phyloP scores from a whole-genome alignment of 257 asterid species.

The Handroanthus guayacan region DNA sequence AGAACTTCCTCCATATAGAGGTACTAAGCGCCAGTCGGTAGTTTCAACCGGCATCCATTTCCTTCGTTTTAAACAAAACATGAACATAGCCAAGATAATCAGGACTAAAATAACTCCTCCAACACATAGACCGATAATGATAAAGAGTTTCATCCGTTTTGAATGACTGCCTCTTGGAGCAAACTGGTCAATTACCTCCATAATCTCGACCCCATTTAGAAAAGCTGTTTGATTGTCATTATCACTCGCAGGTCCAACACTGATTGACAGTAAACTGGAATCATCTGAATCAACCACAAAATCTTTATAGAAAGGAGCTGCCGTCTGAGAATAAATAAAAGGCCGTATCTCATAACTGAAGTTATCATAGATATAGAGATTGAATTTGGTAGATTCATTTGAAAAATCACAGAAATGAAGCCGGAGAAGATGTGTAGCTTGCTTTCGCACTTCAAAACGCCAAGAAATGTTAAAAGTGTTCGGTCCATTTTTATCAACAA shows the following conservation, averaged over 20 bases:
- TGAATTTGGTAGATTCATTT: background rate
- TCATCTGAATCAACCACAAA: slow-evolving; percentile 48
- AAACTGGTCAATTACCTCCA: slow-evolving; percentile 39
- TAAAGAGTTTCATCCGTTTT: background rate
- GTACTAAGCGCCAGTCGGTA: slow-evolving; percentile 14
- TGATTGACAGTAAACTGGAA: slow-evolving; percentile 45
- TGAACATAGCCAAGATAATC: slow-evolving; percentile 14
- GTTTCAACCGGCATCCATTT: slow-evolving; percentile 29
- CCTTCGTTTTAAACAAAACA: slow-evolving; percentile 28
- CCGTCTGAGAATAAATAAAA: background rate
- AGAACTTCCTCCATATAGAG: slow-evolving; percentile 23
- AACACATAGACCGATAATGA: slow-evolving; percentile 27
- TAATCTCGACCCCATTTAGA: slow-evolving; percentile 5
- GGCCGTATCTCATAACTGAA: slow-evolving; percentile 29
- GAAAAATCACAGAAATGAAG: slow-evolving; percentile 48
- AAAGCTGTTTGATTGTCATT: background rate
- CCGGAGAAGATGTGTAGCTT: slow-evolving; percentile 36
- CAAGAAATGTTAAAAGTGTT: slow-evolving; percentile 33
- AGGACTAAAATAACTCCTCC: slow-evolving; percentile 40
- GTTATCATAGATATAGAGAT: slow-evolving; percentile 34
- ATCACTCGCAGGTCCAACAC: slow-evolving; percentile 35
- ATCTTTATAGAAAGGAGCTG: slow-evolving; percentile 48
- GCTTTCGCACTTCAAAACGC: slow-evolving; percentile 37
- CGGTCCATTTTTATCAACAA: background rate
- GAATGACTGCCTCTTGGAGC: background rate